Evolutionary conservation across 78 protist species (phyloP).

Genomic region (Dictyostelium intermedium): DNA sequence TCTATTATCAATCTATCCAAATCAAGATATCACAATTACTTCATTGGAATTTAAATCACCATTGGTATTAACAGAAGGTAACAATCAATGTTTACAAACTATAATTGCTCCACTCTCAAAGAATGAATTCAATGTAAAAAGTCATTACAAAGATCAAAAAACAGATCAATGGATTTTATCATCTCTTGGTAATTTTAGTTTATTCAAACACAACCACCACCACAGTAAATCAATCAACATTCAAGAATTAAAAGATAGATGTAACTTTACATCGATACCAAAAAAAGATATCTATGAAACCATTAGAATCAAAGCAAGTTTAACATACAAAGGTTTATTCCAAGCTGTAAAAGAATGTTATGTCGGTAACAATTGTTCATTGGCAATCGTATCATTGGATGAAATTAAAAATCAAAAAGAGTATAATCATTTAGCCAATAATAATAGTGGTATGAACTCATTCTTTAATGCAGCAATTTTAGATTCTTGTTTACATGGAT

Average conservation of each 20-base stretch:
- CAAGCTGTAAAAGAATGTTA: slow-evolving; percentile 2
- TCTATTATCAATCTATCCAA: neutral
- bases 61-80: slow-evolving; percentile 18
- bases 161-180: neutral
- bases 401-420: neutral
- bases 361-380: slow-evolving; percentile 10
- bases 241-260: neutral
- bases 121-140: neutral
- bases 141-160: neutral
- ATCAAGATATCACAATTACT: neutral
- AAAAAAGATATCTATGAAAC: neutral
- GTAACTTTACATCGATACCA: slow-evolving; percentile 17
- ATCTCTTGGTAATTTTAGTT: neutral
- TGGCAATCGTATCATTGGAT: neutral
- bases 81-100: neutral
- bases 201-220: neutral
- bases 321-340: neutral
- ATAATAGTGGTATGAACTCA: neutral
- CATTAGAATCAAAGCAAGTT: neutral
- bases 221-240: neutral
- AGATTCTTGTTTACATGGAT: slow-evolving; percentile 48
- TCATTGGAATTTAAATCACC: slow-evolving; percentile 44
- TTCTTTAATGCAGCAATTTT: slow-evolving; percentile 39
- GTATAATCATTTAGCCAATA: neutral
- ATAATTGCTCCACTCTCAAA: neutral